Conservation (phyloP, 495 filamentous ascomycete species). For the Xanthoparmelia taractica region DNA sequence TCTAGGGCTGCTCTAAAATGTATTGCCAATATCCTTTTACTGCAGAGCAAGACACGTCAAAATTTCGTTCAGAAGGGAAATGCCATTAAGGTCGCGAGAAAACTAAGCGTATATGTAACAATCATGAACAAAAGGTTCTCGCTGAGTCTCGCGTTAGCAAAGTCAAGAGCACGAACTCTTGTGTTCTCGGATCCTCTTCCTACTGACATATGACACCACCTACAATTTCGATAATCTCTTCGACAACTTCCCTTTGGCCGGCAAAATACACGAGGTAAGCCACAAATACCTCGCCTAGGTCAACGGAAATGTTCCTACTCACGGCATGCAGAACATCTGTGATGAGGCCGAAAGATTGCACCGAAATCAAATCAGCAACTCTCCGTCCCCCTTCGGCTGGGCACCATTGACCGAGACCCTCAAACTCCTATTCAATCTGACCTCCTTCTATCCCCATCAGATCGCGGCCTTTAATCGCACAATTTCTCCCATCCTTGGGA, state of each 20-base stretch:
- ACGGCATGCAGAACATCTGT: constrained; percentile 49
- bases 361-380: constrained; percentile 34
- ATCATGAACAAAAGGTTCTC: neutral
- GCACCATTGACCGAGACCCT: constrained; percentile 70
- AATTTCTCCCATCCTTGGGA: constrained; percentile 62
- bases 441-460: constrained; percentile 58
- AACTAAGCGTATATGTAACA: constrained; percentile 49
- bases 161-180: constrained; percentile 85
- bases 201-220: constrained; percentile 76
- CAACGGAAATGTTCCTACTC: neutral
- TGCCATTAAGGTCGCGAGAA: constrained; percentile 59
- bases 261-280: constrained; percentile 55
- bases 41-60: constrained; percentile 64
- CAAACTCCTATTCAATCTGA: constrained; percentile 85
- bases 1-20: constrained; percentile 75
- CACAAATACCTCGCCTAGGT: neutral
- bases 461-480: constrained; percentile 53
- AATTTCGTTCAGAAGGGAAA: constrained; percentile 74
- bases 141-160: constrained; percentile 45
- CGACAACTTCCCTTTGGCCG: constrained; percentile 59
- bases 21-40: constrained; percentile 77
- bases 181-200: constrained; percentile 69
- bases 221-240: constrained; percentile 62
- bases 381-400: constrained; percentile 31
- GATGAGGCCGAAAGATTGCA: constrained; percentile 48